Evolutionary conservation across 495 filamentous ascomycete species (phyloP).

Genomic region (Aspergillus campestris): DNA sequence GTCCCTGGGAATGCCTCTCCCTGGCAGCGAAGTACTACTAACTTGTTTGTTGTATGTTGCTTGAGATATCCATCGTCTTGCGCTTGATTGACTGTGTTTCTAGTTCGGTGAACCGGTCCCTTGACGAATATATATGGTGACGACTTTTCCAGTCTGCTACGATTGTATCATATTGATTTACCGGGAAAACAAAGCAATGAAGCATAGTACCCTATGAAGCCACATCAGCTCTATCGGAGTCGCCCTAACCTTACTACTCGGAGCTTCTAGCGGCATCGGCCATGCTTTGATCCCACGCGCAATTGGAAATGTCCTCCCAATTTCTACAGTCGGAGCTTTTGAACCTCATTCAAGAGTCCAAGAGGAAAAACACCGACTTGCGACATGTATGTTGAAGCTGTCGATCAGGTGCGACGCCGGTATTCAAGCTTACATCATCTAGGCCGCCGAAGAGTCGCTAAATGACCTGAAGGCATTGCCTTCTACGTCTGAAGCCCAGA

Average conservation of each 20-base stretch:
- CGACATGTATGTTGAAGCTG: slow-evolving; percentile 53
- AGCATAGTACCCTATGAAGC: slow-evolving; percentile 5
- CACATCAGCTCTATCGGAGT: slow-evolving; percentile 5
- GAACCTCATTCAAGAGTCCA: slow-evolving; percentile 91
- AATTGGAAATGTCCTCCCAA: slow-evolving; percentile 75
- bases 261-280: slow-evolving; percentile 13
- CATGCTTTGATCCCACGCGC: slow-evolving; percentile 26
- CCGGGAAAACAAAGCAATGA: too few relatives aligned
- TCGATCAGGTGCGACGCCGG: slow-evolving; percentile 1
- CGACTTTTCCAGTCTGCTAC: too few relatives aligned
- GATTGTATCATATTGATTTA: too few relatives aligned
- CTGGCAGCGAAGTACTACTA: not conserved
- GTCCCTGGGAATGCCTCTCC: slow-evolving; percentile 30
- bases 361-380: slow-evolving; percentile 82
- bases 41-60: not conserved
- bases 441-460: slow-evolving; percentile 92
- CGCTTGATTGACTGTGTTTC: too few relatives aligned
- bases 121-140: too few relatives aligned
- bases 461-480: slow-evolving; percentile 80
- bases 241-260: not conserved
- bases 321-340: slow-evolving; percentile 82
- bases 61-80: not conserved
- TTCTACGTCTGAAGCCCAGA: slow-evolving; percentile 68
- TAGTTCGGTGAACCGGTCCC: too few relatives aligned
- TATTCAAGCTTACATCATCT: slow-evolving; percentile 14